These are phyloP conservation scores for Rhizopus arrhizus DNA, from an alignment of 371 early-diverging fungal genomes.

Conservation along the genomic window DNA sequence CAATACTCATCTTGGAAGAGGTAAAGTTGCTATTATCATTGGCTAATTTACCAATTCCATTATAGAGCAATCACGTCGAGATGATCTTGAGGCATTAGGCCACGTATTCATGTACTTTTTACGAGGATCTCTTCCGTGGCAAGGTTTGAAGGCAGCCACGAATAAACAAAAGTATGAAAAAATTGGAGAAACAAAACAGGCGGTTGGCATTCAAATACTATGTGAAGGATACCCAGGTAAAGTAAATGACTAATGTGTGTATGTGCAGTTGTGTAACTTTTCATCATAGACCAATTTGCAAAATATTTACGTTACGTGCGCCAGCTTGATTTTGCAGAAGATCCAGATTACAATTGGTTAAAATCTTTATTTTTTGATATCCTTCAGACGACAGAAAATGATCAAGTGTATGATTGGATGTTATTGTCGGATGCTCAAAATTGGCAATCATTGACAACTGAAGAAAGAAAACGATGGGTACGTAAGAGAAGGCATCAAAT, in stretches of 20 bases:
- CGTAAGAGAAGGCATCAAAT: slow-evolving; percentile 1
- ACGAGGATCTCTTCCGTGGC: slow-evolving; percentile 93
- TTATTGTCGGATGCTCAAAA: slow-evolving; percentile 52
- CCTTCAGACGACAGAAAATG: slow-evolving; percentile 62
- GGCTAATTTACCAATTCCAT: not conserved
- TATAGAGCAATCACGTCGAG: slow-evolving; percentile 87
- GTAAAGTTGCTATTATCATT: slow-evolving; percentile 6
- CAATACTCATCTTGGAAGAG: slow-evolving; percentile 85
- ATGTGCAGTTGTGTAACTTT: not conserved
- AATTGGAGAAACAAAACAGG: slow-evolving; percentile 90
- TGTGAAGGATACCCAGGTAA: slow-evolving; percentile 74
- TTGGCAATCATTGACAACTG: not conserved
- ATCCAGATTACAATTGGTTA: slow-evolving; percentile 71
- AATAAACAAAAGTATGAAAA: slow-evolving; percentile 92
- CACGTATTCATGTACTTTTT: slow-evolving; percentile 93
- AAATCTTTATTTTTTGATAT: slow-evolving; percentile 81
- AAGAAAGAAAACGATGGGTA: slow-evolving; percentile 7
- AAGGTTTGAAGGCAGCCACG: slow-evolving; percentile 85
- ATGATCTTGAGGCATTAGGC: slow-evolving; percentile 92
- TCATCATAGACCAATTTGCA: slow-evolving; percentile 66
- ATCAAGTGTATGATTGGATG: slow-evolving; percentile 90
- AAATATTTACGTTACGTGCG: slow-evolving; percentile 86
- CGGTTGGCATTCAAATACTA: slow-evolving; percentile 66
- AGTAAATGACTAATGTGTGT: not conserved
- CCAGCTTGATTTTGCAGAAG: slow-evolving; percentile 54